phyloP scores from a whole-genome alignment of 306 rosid species.

The Trifolium pratense region DNA sequence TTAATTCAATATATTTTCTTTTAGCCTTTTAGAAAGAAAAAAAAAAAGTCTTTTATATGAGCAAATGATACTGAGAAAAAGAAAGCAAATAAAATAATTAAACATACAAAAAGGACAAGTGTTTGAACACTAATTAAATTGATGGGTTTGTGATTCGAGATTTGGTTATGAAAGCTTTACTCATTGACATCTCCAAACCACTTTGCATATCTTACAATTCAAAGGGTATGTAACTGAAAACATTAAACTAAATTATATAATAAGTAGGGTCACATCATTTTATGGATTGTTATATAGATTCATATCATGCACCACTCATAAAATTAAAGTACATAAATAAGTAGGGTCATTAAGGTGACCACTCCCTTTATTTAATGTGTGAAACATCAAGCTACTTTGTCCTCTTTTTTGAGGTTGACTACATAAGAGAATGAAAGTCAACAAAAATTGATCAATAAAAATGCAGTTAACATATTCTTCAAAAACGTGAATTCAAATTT shows the following conservation, averaged over 20 bases:
- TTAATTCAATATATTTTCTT: too few relatives aligned
- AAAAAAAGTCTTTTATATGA: background rate
- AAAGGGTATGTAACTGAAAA: constrained; percentile 2
- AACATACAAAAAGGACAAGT: constrained; percentile 17
- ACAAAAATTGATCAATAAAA: background rate
- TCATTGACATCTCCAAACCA: constrained; percentile 23
- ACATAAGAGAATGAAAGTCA: constrained; percentile 20
- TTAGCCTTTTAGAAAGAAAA: too few relatives aligned
- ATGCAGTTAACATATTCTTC: background rate
- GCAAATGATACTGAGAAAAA: background rate
- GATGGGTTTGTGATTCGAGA: constrained; percentile 20
- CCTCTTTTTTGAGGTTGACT: constrained; percentile 19
- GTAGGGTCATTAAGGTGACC: constrained; percentile 32
- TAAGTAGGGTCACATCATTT: constrained; percentile 29
- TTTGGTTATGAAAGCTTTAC: constrained; percentile 25
- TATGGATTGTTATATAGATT: constrained; percentile 25
- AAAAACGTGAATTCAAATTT: background rate
- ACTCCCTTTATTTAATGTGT: constrained; percentile 13
- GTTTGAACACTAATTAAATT: constrained; percentile 17
- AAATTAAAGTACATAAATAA: constrained; percentile 2
- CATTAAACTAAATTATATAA: constrained; percentile 15
- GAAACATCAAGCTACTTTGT: constrained; percentile 22
- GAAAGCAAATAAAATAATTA: constrained; percentile 3
- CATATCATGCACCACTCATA: constrained; percentile 21
- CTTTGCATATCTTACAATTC: background rate